A percentile compares a stretch with the other conserved stretches of the same genome.
Conservation (phyloP, 1,284 basidiomycete genomes). For the Amylostereum areolatum region DNA sequence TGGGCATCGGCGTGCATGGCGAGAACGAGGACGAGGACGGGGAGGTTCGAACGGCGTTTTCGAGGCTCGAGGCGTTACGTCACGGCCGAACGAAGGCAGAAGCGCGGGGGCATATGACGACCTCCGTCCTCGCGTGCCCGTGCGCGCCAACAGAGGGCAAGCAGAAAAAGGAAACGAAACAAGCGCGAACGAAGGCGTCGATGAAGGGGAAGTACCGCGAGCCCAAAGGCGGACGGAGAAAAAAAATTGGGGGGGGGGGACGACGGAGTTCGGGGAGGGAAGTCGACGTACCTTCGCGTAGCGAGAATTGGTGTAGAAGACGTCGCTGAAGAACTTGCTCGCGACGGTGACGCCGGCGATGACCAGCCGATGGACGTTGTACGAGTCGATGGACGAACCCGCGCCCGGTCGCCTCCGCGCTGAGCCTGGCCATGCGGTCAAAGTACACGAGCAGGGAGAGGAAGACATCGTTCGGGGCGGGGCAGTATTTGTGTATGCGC, state of each 20-base stretch:
- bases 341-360: constrained; percentile 98
- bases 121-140: no score
- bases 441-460: constrained; percentile 93
- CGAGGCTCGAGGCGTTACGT: no score
- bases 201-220: no score
- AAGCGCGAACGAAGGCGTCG: no score
- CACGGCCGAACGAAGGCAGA: no score
- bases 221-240: no score
- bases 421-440: constrained; percentile 81
- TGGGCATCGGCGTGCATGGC: no score
- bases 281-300: constrained; percentile 84
- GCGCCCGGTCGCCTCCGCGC: constrained; percentile 57
- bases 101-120: no score
- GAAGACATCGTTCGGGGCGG: constrained; percentile 97
- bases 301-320: constrained; percentile 99
- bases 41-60: no score
- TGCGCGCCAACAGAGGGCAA: no score
- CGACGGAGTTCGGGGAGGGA: background rate
- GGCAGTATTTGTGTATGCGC: constrained; percentile 97
- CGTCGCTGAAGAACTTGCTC: constrained; percentile 98
- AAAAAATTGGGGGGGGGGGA: background rate
- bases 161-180: no score
- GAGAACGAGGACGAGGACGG: no score
- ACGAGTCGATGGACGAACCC: constrained; percentile 93
- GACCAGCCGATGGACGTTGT: constrained; percentile 90